Base-by-base conservation (phyloP, 2,329 filamentous ascomycete species). In the Alternaria dauci region DNA sequence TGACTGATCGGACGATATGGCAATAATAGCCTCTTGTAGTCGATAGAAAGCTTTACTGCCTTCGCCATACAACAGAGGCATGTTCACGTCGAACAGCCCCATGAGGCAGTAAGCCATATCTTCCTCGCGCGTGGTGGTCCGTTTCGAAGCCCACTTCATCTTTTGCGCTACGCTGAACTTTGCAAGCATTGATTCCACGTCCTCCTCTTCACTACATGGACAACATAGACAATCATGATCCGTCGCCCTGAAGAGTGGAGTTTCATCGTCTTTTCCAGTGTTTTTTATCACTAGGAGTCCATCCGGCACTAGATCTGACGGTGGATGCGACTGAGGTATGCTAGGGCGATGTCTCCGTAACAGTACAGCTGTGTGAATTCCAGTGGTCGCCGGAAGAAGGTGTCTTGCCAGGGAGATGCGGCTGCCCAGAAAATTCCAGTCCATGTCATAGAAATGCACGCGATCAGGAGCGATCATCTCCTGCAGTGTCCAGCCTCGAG, bases 1-100 rank as follows among this genome's bases (percentile, higher is more conserved):
- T 3, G 41, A 46, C 2, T 55, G 52, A 20, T 55, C 52, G 26
- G 18, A 44, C 1, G 51, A 55, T 12, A 38, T 34, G 0, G 12
- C 54, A 32, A 66, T 43, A 11, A 72, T 69, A 11, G 68, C 69
- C 41, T 66, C 38, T 42, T 68, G 62, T 1, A 72, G 55, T n/a
- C 65, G 54, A 1, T 28, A 50, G 56, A 70, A 72, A 12, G 67
- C 69, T 12, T 61, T 61, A 7, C 60, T 16, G 1, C 71, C 69
- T 58, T 73, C 74, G 6, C 73, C 73, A 47, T 76, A 76, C 0
- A 71, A 20, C 1, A 72, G 51, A 4, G 61, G 58, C 60, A 67
- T 64, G 18, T 58, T 44, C 0, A 66, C 60, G 26, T 59, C 65
- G 26, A 72, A 72, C 1, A 71, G 42, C 0, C 69, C 69, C 16